phyloP scores from a whole-genome alignment of 2,329 filamentous ascomycete species.

The Talaromyces sp. region DNA sequence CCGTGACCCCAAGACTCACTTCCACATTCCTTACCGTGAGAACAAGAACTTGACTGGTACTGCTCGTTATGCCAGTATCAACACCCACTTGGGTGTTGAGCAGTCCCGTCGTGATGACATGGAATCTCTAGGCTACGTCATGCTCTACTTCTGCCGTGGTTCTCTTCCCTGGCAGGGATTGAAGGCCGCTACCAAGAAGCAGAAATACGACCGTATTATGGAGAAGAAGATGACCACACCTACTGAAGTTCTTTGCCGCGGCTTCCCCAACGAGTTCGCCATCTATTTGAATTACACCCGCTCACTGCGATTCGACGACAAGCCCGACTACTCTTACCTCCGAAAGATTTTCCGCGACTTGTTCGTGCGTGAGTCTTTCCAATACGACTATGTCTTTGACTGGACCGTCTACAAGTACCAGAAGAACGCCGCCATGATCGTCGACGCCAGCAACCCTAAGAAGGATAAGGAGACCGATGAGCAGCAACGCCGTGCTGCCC shows the following conservation, averaged over 20 bases:
- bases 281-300: conserved; percentile 99
- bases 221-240: conserved; percentile 99
- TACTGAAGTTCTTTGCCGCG: conserved; percentile 93
- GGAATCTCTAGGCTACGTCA: conserved; percentile 98
- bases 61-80: conserved; percentile 97
- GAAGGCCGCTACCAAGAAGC: conserved; percentile 98
- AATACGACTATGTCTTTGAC: conserved; percentile 99
- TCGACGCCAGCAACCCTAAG: conserved; percentile 69
- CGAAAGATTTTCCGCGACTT: conserved; percentile 99
- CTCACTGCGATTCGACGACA: conserved; percentile 97
- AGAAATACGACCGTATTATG: conserved; percentile 99
- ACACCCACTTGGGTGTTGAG: conserved; percentile 96
- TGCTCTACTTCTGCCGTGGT: conserved; percentile 99
- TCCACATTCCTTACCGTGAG: conserved; percentile 99
- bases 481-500: conserved; percentile 57
- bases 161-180: conserved; percentile 98
- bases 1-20: conserved; percentile 98
- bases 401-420: conserved; percentile 99
- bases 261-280: conserved; percentile 98
- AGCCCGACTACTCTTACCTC: conserved; percentile 99
- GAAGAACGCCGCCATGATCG: conserved; percentile 96
- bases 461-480: conserved; percentile 74
- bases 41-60: conserved; percentile 99
- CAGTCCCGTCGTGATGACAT: conserved; percentile 99
- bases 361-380: conserved; percentile 97